These are phyloP conservation scores for Plasmodium billcollinsi DNA, from an alignment of 169 alveolate species.

Conservation along the genomic window DNA sequence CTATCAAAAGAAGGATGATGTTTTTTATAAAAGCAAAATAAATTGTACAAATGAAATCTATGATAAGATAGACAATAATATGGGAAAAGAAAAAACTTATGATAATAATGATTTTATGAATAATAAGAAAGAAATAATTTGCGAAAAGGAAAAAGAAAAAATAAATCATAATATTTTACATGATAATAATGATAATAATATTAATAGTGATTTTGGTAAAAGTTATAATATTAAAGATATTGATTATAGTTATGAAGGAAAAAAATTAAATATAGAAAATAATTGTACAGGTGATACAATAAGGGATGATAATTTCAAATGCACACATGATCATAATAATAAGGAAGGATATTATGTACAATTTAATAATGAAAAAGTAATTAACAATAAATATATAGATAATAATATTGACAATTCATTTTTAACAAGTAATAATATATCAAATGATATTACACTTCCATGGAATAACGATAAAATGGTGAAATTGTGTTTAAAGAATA, in stretches of 20 bases:
- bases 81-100: background rate
- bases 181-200: no score
- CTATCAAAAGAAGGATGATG: no score
- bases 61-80: background rate
- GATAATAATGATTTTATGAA: background rate
- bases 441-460: slow-evolving; percentile 17
- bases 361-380: background rate
- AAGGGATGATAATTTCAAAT: no score
- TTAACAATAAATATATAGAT: background rate
- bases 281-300: background rate
- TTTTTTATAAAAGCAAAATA: no score
- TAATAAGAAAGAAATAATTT: no score
- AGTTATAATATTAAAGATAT: no score
- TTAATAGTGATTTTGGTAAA: no score
- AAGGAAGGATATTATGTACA: background rate
- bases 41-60: no score
- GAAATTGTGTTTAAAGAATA: slow-evolving; percentile 15
- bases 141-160: no score
- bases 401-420: background rate
- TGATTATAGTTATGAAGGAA: no score
- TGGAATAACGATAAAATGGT: slow-evolving; percentile 69
- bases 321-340: background rate
- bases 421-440: background rate
- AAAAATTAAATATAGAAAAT: slow-evolving; percentile 6
- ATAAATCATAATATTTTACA: no score